Conservation (phyloP, 2,329 filamentous ascomycete genomes). For the Ascochyta rabiei region DNA sequence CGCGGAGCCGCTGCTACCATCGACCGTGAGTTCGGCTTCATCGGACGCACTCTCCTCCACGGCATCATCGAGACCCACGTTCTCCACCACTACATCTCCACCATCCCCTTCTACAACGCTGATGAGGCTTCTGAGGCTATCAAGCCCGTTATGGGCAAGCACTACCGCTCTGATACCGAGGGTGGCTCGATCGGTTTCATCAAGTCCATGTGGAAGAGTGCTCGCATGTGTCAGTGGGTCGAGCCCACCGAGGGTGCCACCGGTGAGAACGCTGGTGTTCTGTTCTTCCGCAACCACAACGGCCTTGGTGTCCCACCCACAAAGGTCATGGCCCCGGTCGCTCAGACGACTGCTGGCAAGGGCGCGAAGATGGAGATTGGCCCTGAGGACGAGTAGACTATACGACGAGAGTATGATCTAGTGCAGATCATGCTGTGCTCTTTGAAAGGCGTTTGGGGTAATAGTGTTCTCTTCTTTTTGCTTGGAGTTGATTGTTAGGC, state of each 20-base stretch:
- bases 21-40: conserved; percentile 95
- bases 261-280: conserved; percentile 80
- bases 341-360: conserved; percentile 38
- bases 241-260: conserved; percentile 84
- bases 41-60: conserved; percentile 88
- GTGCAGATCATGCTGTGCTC: conserved; percentile 22
- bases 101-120: conserved; percentile 95
- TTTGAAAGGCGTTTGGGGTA: conserved; percentile 29
- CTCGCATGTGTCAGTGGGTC: conserved; percentile 94
- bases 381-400: conserved; percentile 38
- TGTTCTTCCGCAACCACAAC: conserved; percentile 97
- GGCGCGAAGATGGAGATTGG: conserved; percentile 45
- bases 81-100: conserved; percentile 95
- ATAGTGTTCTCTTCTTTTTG: conserved; percentile 17
- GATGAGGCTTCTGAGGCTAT: conserved; percentile 94
- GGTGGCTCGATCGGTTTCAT: conserved; percentile 83
- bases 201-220: conserved; percentile 77
- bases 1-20: conserved; percentile 95
- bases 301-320: conserved; percentile 71
- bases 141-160: conserved; percentile 90
- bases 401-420: conserved; percentile 26
- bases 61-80: conserved; percentile 98
- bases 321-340: conserved; percentile 47
- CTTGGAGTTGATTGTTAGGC: conserved; percentile 21
- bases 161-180: conserved; percentile 85